A percentile compares a stretch with the other conserved stretches of the same genome.
These are phyloP conservation scores for Stereocaulon alpinum DNA, from an alignment of 495 filamentous ascomycete species.

Conservation along the genomic window DNA sequence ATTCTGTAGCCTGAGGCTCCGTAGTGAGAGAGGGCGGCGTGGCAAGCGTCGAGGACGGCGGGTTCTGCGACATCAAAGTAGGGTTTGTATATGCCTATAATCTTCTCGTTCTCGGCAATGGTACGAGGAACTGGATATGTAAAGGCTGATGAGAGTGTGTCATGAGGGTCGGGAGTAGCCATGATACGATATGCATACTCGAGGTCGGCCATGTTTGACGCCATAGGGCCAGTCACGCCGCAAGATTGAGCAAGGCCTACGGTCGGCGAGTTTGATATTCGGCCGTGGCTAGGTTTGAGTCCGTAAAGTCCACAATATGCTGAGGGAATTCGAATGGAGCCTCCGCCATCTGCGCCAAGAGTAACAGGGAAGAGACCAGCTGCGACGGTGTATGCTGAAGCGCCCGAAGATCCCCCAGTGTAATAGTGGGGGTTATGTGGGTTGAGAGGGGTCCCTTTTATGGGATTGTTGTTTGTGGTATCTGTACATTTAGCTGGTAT, in stretches of 20 bases:
- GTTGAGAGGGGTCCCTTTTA: constrained; percentile 71
- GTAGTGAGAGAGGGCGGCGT: constrained; percentile 52
- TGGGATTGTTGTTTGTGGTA: constrained; percentile 75
- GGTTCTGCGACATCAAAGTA: constrained; percentile 66
- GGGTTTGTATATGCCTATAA: constrained; percentile 61
- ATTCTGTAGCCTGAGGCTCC: constrained; percentile 50
- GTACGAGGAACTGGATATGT: constrained; percentile 32
- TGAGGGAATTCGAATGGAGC: constrained; percentile 72
- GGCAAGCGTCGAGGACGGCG: constrained; percentile 48
- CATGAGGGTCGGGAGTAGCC: constrained; percentile 54
- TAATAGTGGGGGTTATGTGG: constrained; percentile 75
- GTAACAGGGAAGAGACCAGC: constrained; percentile 72
- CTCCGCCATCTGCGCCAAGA: constrained; percentile 78
- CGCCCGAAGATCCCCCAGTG: constrained; percentile 81
- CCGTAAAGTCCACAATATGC: constrained; percentile 82
- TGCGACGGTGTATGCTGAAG: constrained; percentile 66
- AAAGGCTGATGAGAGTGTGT: constrained; percentile 42
- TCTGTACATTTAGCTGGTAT: constrained; percentile 34
- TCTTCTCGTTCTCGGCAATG: constrained; percentile 30
- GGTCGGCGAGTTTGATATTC: constrained; percentile 56
- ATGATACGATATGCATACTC: constrained; percentile 70
- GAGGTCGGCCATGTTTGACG: constrained; percentile 69
- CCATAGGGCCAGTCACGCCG: constrained; percentile 66
- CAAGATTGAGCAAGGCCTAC: constrained; percentile 50
- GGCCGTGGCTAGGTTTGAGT: constrained; percentile 71